Evolutionary conservation across 257 asterid species (phyloP).

Genomic region (Voacanga thouarsii): DNA sequence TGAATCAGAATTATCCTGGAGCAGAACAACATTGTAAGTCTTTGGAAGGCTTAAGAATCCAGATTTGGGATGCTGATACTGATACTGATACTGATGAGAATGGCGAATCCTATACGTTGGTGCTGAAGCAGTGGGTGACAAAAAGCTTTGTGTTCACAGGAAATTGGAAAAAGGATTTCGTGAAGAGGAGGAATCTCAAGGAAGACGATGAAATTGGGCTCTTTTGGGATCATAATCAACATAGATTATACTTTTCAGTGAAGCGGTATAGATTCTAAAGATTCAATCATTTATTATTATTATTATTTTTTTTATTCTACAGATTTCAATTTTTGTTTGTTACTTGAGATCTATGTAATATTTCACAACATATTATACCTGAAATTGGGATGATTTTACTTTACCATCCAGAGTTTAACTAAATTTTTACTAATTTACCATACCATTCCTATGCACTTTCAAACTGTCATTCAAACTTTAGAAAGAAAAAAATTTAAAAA

Average conservation of each 20-base stretch:
- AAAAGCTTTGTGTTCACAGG: background rate
- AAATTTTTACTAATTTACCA: too few relatives aligned
- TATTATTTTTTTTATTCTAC: too few relatives aligned
- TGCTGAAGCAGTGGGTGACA: background rate
- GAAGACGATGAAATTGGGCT: conserved; percentile 8
- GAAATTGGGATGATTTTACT: too few relatives aligned
- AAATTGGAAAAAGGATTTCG: conserved; percentile 1
- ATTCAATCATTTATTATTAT: too few relatives aligned
- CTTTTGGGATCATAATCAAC: background rate
- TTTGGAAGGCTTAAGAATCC: background rate
- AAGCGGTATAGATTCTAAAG: background rate
- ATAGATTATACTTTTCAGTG: background rate
- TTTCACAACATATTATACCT: too few relatives aligned
- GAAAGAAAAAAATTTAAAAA: too few relatives aligned
- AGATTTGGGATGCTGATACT: background rate
- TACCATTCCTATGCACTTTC: too few relatives aligned
- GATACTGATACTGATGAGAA: too few relatives aligned
- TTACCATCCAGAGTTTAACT: too few relatives aligned
- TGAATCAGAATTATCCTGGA: background rate
- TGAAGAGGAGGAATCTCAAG: conserved; percentile 10
- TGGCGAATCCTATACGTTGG: background rate
- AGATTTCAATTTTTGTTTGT: too few relatives aligned
- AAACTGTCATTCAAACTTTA: too few relatives aligned
- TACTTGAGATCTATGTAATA: too few relatives aligned
- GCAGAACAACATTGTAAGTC: background rate